These are phyloP conservation scores for Solanum sitiens DNA, from an alignment of 257 asterid species.

Conservation along the genomic window DNA sequence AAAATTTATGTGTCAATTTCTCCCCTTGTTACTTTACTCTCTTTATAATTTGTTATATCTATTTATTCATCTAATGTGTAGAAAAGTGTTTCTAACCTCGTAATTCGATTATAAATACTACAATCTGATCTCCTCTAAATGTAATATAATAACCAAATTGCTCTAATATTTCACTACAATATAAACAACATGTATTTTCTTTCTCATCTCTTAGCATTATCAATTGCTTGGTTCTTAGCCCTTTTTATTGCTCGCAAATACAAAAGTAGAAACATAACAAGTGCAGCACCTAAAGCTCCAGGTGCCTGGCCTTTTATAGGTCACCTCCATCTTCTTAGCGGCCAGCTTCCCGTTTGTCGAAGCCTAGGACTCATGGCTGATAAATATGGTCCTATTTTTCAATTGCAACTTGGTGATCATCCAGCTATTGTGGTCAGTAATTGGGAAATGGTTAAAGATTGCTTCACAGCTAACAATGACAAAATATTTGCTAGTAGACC, in stretches of 20 bases:
- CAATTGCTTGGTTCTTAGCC: not conserved
- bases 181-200: slow-evolving; percentile 5
- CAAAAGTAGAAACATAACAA: not conserved
- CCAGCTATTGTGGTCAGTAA: slow-evolving; percentile 40
- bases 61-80: too few relatives aligned
- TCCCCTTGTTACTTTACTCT: too few relatives aligned
- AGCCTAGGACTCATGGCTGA: slow-evolving; percentile 48
- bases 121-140: not conserved
- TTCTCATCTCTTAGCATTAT: not conserved
- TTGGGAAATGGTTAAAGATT: slow-evolving; percentile 29
- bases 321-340: slow-evolving; percentile 42
- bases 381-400: slow-evolving; percentile 43
- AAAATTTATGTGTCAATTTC: too few relatives aligned
- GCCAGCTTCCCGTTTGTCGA: slow-evolving; percentile 20
- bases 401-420: slow-evolving; percentile 38
- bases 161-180: not conserved
- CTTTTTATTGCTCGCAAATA: not conserved
- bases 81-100: too few relatives aligned
- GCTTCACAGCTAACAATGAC: slow-evolving; percentile 46
- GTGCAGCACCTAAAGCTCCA: slow-evolving; percentile 21
- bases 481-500: slow-evolving; percentile 35
- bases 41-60: too few relatives aligned
- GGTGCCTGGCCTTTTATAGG: slow-evolving; percentile 60
- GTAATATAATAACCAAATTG: not conserved
- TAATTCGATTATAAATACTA: not conserved